These are phyloP conservation scores for Hygrophila difformis DNA, from an alignment of 257 asterid genomes.

Conservation along the genomic window DNA sequence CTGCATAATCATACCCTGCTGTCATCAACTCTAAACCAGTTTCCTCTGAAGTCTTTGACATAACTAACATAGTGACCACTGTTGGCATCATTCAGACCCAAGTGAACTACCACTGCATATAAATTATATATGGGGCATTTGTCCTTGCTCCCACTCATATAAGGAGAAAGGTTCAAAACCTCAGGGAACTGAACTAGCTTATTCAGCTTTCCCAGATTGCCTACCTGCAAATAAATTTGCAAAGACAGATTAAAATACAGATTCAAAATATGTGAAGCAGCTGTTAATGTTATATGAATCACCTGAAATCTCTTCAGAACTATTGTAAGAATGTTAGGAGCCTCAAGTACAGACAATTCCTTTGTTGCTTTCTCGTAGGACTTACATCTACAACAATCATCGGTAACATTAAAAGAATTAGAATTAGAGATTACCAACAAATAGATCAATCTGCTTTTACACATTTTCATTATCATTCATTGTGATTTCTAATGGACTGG, in stretches of 20 bases:
- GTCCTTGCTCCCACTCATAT: slow-evolving; percentile 74
- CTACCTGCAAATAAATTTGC: slow-evolving; percentile 37
- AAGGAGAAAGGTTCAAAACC: slow-evolving; percentile 71
- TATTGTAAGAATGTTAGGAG: slow-evolving; percentile 80
- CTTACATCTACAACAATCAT: too few relatives aligned
- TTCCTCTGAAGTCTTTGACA: slow-evolving; percentile 63
- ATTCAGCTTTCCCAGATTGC: slow-evolving; percentile 76
- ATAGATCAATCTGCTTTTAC: too few relatives aligned
- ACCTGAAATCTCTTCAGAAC: slow-evolving; percentile 93
- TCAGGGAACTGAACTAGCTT: slow-evolving; percentile 80
- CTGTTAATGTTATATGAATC: too few relatives aligned
- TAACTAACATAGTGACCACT: slow-evolving; percentile 77
- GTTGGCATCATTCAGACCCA: slow-evolving; percentile 63
- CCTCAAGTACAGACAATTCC: slow-evolving; percentile 67
- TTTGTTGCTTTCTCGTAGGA: too few relatives aligned
- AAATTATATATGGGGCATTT: slow-evolving; percentile 74
- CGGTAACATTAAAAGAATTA: too few relatives aligned
- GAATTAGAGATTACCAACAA: too few relatives aligned
- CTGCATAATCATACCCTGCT: slow-evolving; percentile 43
- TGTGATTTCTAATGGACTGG: too few relatives aligned
- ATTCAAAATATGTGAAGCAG: too few relatives aligned
- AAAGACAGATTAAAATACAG: too few relatives aligned
- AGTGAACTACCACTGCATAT: slow-evolving; percentile 76
- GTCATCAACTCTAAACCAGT: slow-evolving; percentile 78
- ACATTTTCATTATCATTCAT: too few relatives aligned